These are phyloP conservation scores for Xylariaceae sp. DNA, from an alignment of 2,329 filamentous ascomycete species.

Conservation along the genomic window DNA sequence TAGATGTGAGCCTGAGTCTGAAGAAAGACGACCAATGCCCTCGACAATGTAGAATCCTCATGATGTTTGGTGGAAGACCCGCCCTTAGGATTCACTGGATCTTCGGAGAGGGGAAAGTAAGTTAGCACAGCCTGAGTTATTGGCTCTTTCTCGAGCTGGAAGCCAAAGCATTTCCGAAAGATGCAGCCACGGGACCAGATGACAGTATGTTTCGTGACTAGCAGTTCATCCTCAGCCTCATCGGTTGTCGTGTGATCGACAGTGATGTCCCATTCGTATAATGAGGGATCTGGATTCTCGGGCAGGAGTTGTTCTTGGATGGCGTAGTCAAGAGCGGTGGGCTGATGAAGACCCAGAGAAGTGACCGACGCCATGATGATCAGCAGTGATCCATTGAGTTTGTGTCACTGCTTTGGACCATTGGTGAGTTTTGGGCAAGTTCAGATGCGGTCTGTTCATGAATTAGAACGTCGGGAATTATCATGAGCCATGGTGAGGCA, in stretches of 20 bases:
- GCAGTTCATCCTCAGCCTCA: slow-evolving; percentile 68
- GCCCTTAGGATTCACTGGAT: slow-evolving; percentile 23
- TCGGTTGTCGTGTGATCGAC: slow-evolving; percentile 38
- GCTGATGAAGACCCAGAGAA: slow-evolving; percentile 87
- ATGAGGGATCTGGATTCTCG: slow-evolving; percentile 57
- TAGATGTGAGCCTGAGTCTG: slow-evolving; percentile 91
- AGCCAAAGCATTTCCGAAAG: slow-evolving; percentile 80
- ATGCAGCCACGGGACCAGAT: slow-evolving; percentile 86
- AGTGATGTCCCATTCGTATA: slow-evolving; percentile 72
- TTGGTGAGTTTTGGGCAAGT: background rate
- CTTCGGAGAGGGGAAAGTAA: slow-evolving; percentile 63
- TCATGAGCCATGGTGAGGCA: too few relatives aligned
- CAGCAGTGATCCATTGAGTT: slow-evolving; percentile 19
- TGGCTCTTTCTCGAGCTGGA: slow-evolving; percentile 80
- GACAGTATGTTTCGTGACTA: slow-evolving; percentile 71
- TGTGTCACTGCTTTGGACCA: background rate
- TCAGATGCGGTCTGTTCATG: too few relatives aligned
- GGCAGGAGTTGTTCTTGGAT: slow-evolving; percentile 75
- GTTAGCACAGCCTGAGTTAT: slow-evolving; percentile 85
- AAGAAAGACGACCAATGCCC: slow-evolving; percentile 84
- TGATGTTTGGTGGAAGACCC: background rate
- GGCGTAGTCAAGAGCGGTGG: slow-evolving; percentile 77
- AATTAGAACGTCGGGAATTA: too few relatives aligned
- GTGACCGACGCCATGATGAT: slow-evolving; percentile 77
- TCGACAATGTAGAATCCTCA: slow-evolving; percentile 39